Evolutionary conservation across 371 early-diverging fungal genomes (phyloP), one percentile per base, ranked within the genome.

Genomic region (Saksenaea oblongispora): DNA sequence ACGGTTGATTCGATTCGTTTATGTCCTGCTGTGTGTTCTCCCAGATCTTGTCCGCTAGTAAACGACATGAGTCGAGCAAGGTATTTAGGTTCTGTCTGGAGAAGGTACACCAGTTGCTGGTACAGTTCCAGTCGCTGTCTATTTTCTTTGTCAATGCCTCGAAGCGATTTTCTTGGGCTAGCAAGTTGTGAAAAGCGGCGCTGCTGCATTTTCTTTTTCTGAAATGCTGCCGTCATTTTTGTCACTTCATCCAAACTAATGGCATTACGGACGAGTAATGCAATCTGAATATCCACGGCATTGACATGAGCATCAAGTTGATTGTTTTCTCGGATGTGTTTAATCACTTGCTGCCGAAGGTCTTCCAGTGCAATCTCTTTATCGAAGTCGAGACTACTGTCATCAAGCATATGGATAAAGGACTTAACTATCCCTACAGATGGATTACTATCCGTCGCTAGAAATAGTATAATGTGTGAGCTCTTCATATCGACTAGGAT

Each of bases 81-180:
- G 66, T 99, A 95, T 28, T 79, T 70, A 5, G 99, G 99, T 68
- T 99, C 93, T 1, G 97, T 98, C 74, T 99, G 99, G 28, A 99
- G 82, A 34, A 94, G 62, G 68, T 99, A 98, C 56, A 99, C 92
- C 34, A 99, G 73, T 54, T 95, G 86, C 76, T 95, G 95, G 73
- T 96, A 99, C 5, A 89, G 73, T 57, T 90, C 91, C 14, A 94
- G 74, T 22, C 89, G 83, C 41, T 78, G 75, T 22, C 92, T 80
- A 18, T 90, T 89, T 63, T 93, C 94, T 66, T 95, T 92, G 72
- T 99, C 98, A 59, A 93, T 80, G 18, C 82, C 79, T 44, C 87
- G 88, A 28, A 90, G 80, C 4, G 84, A 80, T 56, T 71, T 42
- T 3, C 58, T 54, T 7, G 66, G 35, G 18, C 54, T 63, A 9